These are phyloP conservation scores for Paracamarosporium sp. DNA, from an alignment of 2,329 filamentous ascomycete genomes.

Conservation along the genomic window DNA sequence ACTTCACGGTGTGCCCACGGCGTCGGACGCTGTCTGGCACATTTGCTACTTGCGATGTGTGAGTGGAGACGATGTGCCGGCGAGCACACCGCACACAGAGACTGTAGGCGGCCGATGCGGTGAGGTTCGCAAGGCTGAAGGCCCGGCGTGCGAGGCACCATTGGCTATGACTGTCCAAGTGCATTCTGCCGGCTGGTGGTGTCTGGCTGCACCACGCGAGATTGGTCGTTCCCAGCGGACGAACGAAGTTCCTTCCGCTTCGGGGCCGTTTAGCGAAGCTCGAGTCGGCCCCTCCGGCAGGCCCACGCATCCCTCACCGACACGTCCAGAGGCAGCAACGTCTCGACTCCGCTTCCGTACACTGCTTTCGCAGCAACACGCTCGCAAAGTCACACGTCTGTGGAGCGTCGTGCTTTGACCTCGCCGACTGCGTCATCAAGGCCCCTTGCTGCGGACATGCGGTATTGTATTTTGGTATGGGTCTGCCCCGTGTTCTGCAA, in stretches of 20 bases:
- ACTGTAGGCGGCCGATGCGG: conserved; percentile 5
- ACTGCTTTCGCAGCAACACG: neutral
- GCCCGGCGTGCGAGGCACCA: neutral
- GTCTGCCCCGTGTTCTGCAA: conserved; percentile 13
- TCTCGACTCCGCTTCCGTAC: neutral
- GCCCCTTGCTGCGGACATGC: neutral
- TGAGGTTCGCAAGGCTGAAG: conserved; percentile 4
- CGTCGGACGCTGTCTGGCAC: neutral
- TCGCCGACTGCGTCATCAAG: neutral
- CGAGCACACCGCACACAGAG: neutral
- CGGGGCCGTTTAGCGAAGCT: conserved; percentile 4
- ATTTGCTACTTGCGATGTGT: neutral
- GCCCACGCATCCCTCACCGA: conserved; percentile 6
- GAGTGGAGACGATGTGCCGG: neutral
- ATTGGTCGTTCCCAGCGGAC: neutral
- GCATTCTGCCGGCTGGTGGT: conserved; percentile 5
- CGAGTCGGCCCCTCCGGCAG: neutral
- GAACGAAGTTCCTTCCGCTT: conserved; percentile 6
- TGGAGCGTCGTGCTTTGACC: neutral
- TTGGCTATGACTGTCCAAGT: conserved; percentile 9
- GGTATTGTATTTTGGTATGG: conserved; percentile 7
- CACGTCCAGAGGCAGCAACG: conserved; percentile 3
- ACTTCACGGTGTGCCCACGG: neutral
- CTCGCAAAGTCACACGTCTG: neutral
- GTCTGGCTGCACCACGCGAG: neutral